Percentiles rank a stretch among this genome's conserved stretches.
Evolutionary conservation across 768 basidiomycete species (phyloP).

Genomic region (Amanita pseudoporphyria): DNA sequence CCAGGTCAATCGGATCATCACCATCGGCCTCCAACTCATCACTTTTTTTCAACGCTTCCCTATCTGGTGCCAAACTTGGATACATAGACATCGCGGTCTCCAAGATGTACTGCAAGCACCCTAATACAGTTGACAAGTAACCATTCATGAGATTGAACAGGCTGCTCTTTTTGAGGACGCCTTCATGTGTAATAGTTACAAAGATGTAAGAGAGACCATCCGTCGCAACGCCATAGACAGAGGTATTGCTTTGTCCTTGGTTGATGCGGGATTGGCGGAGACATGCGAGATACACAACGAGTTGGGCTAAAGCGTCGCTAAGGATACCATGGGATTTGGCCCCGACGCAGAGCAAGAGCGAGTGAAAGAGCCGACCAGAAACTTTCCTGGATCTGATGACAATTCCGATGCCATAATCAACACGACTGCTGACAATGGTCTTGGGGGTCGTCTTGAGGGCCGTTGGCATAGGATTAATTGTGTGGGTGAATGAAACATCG

Average conservation of each 20-base stretch:
- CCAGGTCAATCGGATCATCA: too few relatives aligned
- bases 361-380: slow-evolving; percentile 9
- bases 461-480: slow-evolving; percentile 3
- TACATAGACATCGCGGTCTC: slow-evolving; percentile 7
- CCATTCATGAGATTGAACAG: slow-evolving; percentile 9
- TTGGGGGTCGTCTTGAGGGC: neutral
- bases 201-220: slow-evolving; percentile 12
- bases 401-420: slow-evolving; percentile 1
- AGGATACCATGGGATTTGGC: slow-evolving; percentile 10
- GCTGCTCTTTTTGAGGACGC: slow-evolving; percentile 10
- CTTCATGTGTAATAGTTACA: slow-evolving; percentile 12
- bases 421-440: neutral
- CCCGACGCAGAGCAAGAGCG: slow-evolving; percentile 11
- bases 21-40: slow-evolving; percentile 7
- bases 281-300: slow-evolving; percentile 12
- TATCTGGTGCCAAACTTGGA: slow-evolving; percentile 7
- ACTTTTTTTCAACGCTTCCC: neutral
- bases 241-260: slow-evolving; percentile 10
- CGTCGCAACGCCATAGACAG: slow-evolving; percentile 13
- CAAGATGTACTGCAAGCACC: slow-evolving; percentile 10
- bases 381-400: neutral
- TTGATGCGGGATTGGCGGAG: slow-evolving; percentile 13
- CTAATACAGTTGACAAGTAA: slow-evolving; percentile 8
- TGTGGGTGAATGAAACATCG: slow-evolving; percentile 13
- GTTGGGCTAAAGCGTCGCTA: slow-evolving; percentile 9